Evolutionary conservation across 306 rosid genomes (phyloP), one percentile per base, ranked within the genome.

Genomic region (Acacia confusa): DNA sequence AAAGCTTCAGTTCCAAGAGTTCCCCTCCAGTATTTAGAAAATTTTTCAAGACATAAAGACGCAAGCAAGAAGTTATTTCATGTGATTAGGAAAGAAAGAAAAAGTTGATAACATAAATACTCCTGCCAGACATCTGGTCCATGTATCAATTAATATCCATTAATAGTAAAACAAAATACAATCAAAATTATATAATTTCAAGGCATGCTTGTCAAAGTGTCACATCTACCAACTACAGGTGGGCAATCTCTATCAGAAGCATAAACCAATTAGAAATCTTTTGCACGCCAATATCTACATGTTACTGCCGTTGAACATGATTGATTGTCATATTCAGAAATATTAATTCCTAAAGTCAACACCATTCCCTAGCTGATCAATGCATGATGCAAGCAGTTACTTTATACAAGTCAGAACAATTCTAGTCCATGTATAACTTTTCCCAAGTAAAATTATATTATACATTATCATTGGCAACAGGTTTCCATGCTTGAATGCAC

Each of bases 401-500:
- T 69, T 10, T 6, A 22, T 69, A 69, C 0, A 69, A 69, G 74
- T 69, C 53, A 41, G 2, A 44, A 41, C 20, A n/a, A 70, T 43
- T 43, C n/a, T 22, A 19, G 34, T 0, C 22, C 55, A 44, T 13
- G n/a, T 22, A 41, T 16, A 14, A 43, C 55, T 69, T 41, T 22
- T 22, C 20, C 53, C 4, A 4, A 22, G 20, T 69, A 4, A 69
- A 41, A 41, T 70, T 22, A 70, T 43, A 41, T n/a, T 12, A 70
- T 70, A 24, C 74, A 40, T 43, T 70, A 70, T 70, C 55, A 43
- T 43, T 43, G 55, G 34, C 36, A 70, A 43, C 16, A 70, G 53
- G 55, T 70, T 52, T 40, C 74, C 41, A 60, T 50, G 61, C 78
- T 41, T 76, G 45, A 70, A 67, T 73, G 64, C 45, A 63, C 20